Percentiles rank a stretch among this genome's conserved stretches.
Conservation (phyloP, 331 rosid genomes). For the Phaseolus coccineus region DNA sequence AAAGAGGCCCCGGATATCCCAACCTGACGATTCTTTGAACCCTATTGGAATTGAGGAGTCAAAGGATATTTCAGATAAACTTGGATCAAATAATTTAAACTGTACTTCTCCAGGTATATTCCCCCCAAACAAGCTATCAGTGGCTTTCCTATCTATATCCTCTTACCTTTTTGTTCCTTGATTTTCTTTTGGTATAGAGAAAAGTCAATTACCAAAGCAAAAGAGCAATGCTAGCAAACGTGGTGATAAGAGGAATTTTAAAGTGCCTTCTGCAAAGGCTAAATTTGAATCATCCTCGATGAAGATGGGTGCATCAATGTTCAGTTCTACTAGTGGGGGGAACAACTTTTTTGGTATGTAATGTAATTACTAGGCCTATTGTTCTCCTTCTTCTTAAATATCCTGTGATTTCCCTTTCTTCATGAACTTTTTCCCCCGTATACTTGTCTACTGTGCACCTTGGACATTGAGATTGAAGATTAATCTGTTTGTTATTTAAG, state of each 20-base stretch:
- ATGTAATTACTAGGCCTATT: conserved; percentile 35
- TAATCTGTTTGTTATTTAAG: conserved; percentile 31
- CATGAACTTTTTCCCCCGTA: not conserved
- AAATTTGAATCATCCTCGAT: conserved; percentile 75
- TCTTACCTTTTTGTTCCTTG: conserved; percentile 29
- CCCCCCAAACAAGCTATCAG: conserved; percentile 1
- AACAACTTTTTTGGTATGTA: conserved; percentile 78
- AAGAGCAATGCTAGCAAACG: conserved; percentile 75
- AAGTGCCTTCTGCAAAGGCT: conserved; percentile 65
- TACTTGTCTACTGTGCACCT: conserved; percentile 10
- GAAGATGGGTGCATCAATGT: conserved; percentile 69
- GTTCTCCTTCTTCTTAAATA: conserved; percentile 29
- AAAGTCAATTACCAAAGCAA: conserved; percentile 70
- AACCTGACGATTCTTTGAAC: conserved; percentile 55
- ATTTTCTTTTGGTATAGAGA: conserved; percentile 57
- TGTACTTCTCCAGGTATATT: conserved; percentile 69
- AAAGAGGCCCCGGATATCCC: conserved; percentile 69
- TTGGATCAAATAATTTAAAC: conserved; percentile 57
- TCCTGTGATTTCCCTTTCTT: conserved; percentile 22
- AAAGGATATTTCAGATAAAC: conserved; percentile 63
- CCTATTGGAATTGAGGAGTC: conserved; percentile 58
- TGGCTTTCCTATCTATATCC: conserved; percentile 21
- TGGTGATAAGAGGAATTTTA: conserved; percentile 77
- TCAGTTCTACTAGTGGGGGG: conserved; percentile 71
- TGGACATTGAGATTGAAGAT: conserved; percentile 32